Conservation (phyloP, 1,139 yeast species). For the Sugiyamaella xylanicola region DNA sequence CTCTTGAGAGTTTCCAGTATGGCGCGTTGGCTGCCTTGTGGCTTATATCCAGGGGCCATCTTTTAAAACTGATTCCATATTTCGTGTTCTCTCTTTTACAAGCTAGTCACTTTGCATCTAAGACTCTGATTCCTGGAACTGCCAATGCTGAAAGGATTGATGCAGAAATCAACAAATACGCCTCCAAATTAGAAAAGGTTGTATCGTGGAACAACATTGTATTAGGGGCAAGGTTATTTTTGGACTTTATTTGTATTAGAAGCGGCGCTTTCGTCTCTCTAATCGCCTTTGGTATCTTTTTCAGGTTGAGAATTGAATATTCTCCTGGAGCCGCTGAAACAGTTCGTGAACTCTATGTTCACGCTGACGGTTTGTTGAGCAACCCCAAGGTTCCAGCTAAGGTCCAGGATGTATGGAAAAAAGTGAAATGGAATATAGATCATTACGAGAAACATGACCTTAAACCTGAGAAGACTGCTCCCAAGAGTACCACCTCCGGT, state of each 20-base stretch:
- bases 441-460: constrained; percentile 15
- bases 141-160: constrained; percentile 48
- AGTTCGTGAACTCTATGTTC: constrained; percentile 62
- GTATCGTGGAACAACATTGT: constrained; percentile 69
- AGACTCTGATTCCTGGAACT: constrained; percentile 61
- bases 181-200: constrained; percentile 61
- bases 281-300: constrained; percentile 59
- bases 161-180: constrained; percentile 54
- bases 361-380: constrained; percentile 61
- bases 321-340: constrained; percentile 68
- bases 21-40: constrained; percentile 56
- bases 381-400: constrained; percentile 57
- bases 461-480: constrained; percentile 16
- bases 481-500: neutral
- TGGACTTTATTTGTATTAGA: constrained; percentile 63
- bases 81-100: constrained; percentile 68
- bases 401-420: constrained; percentile 56
- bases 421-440: constrained; percentile 48
- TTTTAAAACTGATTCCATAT: constrained; percentile 65
- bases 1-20: constrained; percentile 71
- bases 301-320: constrained; percentile 74
- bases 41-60: constrained; percentile 53
- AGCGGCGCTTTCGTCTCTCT: constrained; percentile 67
- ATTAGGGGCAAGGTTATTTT: constrained; percentile 49
- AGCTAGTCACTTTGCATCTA: constrained; percentile 61